Evolutionary conservation across 352 stramenopile genomes (phyloP).

Genomic region (Pythium insidiosum): DNA sequence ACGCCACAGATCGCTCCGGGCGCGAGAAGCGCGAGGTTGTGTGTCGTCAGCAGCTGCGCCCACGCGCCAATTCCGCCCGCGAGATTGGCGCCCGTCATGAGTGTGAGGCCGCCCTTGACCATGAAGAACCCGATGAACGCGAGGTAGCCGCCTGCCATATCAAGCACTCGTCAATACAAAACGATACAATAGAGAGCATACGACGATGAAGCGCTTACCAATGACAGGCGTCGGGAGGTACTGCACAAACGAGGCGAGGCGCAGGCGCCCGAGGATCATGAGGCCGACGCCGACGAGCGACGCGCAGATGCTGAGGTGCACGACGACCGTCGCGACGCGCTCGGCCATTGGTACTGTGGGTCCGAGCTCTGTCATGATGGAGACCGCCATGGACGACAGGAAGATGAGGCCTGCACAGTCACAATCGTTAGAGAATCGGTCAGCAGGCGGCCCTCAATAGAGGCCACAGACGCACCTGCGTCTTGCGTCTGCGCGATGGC

Average conservation of each 20-base stretch:
- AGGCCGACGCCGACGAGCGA: conserved; percentile 87
- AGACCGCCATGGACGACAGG: conserved; percentile 88
- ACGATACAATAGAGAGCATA: not conserved
- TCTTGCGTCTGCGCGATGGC: conserved; percentile 96
- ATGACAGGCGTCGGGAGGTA: conserved; percentile 94
- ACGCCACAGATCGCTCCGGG: conserved; percentile 70
- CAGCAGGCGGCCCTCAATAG: not conserved
- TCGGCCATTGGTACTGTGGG: conserved; percentile 37
- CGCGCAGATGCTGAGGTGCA: conserved; percentile 89
- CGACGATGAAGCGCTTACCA: conserved; percentile 16
- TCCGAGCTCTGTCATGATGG: conserved; percentile 75
- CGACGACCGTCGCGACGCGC: conserved; percentile 87
- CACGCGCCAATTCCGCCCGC: conserved; percentile 63
- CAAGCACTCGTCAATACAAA: too few relatives aligned
- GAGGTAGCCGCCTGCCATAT: conserved; percentile 82
- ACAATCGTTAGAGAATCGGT: not conserved
- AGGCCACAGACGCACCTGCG: conserved; percentile 25
- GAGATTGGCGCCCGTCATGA: conserved; percentile 80
- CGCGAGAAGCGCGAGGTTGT: conserved; percentile 62
- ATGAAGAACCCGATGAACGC: conserved; percentile 96
- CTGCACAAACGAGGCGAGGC: conserved; percentile 91
- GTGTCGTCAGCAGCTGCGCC: conserved; percentile 40
- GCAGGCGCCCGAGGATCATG: conserved; percentile 84
- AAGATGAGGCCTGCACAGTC: conserved; percentile 85
- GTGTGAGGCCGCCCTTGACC: conserved; percentile 81